Evolutionary conservation across 305 asterid species (phyloP).

Genomic region (Fraxinus baroniana): DNA sequence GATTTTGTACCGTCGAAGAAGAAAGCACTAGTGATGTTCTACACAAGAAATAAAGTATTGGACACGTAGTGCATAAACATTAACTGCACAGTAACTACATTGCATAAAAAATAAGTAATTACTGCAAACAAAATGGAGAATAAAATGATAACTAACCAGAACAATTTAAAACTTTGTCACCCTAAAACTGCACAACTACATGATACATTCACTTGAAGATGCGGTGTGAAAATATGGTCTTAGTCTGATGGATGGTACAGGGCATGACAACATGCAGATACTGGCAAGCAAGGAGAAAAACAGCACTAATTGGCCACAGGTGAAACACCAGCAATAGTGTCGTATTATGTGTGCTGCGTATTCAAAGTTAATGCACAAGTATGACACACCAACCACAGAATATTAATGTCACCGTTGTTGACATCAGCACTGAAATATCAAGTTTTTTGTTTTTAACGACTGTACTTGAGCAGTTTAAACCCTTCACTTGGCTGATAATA

Average conservation of each 20-base stretch:
- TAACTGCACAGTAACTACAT: background rate
- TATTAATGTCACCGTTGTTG: background rate
- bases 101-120: background rate
- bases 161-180: background rate
- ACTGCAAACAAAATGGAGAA: background rate
- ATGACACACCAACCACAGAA: background rate
- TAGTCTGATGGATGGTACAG: background rate
- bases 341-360: background rate
- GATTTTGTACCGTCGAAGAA: background rate
- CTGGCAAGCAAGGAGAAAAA: background rate
- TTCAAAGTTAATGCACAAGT: background rate
- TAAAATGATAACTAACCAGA: background rate
- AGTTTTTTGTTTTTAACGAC: background rate
- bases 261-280: background rate
- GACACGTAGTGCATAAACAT: background rate
- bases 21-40: background rate
- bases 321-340: background rate
- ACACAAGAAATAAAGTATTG: background rate
- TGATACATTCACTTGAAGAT: background rate
- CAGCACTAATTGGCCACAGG: background rate
- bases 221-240: background rate
- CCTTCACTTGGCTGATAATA: background rate
- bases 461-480: background rate
- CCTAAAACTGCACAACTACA: background rate
- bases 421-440: background rate